phyloP scores from a whole-genome alignment of 2,329 filamentous ascomycete species.

The Rhexocercosporidium sp. region DNA sequence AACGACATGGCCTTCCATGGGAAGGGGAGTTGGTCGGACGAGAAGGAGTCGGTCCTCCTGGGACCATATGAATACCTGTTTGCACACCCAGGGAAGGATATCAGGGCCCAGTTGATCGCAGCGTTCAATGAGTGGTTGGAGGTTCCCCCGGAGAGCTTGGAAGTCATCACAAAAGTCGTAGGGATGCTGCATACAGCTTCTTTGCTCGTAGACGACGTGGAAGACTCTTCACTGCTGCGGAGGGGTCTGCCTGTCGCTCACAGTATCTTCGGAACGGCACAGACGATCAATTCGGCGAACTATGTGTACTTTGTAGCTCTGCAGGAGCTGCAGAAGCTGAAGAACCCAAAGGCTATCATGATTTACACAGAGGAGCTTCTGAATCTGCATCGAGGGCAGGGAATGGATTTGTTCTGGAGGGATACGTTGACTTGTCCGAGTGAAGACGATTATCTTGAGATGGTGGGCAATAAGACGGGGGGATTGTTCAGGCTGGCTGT shows the following conservation, averaged over 20 bases:
- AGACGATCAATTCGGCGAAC: constrained; percentile 90
- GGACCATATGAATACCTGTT: constrained; percentile 84
- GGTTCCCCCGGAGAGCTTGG: constrained; percentile 71
- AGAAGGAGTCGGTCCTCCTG: constrained; percentile 78
- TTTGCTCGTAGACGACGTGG: constrained; percentile 84
- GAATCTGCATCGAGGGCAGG: constrained; percentile 85
- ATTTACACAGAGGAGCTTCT: constrained; percentile 84
- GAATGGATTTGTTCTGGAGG: constrained; percentile 91
- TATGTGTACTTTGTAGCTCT: constrained; percentile 86
- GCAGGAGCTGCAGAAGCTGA: constrained; percentile 73
- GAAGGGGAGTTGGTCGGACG: constrained; percentile 61
- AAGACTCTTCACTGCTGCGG: constrained; percentile 78
- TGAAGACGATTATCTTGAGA: constrained; percentile 91
- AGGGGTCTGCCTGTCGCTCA: constrained; percentile 84
- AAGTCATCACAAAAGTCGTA: constrained; percentile 78
- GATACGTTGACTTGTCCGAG: constrained; percentile 83
- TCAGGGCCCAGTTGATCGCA: constrained; percentile 77
- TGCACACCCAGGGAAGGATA: constrained; percentile 82
- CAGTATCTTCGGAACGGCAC: constrained; percentile 81
- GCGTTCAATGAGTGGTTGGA: constrained; percentile 83
- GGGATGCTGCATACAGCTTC: constrained; percentile 88
- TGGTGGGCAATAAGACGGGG: constrained; percentile 91
- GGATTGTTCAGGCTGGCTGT: constrained; percentile 84
- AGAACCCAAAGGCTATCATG: constrained; percentile 68
- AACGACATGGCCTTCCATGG: constrained; percentile 41